phyloP scores from a whole-genome alignment of 2,329 filamentous ascomycete genomes.

The Venturiaceae sp. region DNA sequence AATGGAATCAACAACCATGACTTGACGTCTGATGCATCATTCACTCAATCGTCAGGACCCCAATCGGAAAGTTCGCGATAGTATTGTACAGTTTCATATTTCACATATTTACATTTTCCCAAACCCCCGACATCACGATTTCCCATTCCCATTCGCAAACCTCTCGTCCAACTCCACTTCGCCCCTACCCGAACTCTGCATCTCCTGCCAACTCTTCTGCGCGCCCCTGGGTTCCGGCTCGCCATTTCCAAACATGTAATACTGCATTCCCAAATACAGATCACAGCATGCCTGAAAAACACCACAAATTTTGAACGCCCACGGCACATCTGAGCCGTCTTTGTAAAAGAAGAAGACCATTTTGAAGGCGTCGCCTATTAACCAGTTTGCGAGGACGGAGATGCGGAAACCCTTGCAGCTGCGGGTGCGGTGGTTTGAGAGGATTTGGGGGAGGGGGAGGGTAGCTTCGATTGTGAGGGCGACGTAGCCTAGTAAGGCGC shows the following conservation, averaged over 20 bases:
- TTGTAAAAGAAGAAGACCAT: slow-evolving; percentile 67
- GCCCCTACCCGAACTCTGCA: not conserved
- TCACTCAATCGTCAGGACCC: too few relatives aligned
- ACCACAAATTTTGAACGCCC: slow-evolving; percentile 74
- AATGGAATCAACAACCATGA: too few relatives aligned
- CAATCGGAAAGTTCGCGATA: not conserved
- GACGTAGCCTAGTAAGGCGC: slow-evolving; percentile 59
- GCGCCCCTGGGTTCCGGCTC: slow-evolving; percentile 14
- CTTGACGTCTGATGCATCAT: too few relatives aligned
- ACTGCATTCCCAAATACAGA: slow-evolving; percentile 63
- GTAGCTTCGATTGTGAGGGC: slow-evolving; percentile 71
- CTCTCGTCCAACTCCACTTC: not conserved
- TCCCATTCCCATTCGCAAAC: not conserved
- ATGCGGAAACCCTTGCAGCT: slow-evolving; percentile 72
- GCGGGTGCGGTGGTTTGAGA: slow-evolving; percentile 56
- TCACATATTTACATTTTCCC: not conserved
- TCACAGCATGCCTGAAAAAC: slow-evolving; percentile 75
- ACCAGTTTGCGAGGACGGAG: slow-evolving; percentile 68
- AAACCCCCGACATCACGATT: too few relatives aligned
- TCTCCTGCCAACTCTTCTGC: not conserved
- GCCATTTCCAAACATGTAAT: slow-evolving; percentile 56
- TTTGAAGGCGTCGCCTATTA: slow-evolving; percentile 76
- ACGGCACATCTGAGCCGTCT: slow-evolving; percentile 51
- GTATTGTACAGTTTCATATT: not conserved
- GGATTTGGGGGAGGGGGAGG: slow-evolving; percentile 71